A percentile compares a stretch with the other conserved stretches of the same genome.
Evolutionary conservation across 345 rosid species (phyloP).

Genomic region (Psidium guajava): DNA sequence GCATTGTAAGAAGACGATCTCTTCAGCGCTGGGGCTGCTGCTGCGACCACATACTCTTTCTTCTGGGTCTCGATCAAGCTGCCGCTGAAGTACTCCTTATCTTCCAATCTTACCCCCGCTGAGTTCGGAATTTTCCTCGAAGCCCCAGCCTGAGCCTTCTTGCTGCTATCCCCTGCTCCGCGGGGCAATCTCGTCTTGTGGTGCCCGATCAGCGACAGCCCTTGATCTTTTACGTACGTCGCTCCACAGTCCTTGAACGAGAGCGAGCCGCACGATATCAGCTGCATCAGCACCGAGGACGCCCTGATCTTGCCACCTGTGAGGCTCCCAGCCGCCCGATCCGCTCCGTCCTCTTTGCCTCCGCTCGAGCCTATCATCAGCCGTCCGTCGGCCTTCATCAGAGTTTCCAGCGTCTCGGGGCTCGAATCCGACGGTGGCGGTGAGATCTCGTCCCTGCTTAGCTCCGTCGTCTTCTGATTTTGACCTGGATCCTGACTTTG

Average conservation of each 20-base stretch:
- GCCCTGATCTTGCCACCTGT: slow-evolving; percentile 62
- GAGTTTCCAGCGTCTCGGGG: slow-evolving; percentile 74
- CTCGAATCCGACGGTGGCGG: slow-evolving; percentile 99
- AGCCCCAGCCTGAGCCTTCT: slow-evolving; percentile 14
- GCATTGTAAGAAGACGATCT: slow-evolving; percentile 81
- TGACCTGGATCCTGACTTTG: background rate
- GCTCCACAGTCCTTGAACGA: slow-evolving; percentile 72
- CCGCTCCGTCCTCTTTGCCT: slow-evolving; percentile 15
- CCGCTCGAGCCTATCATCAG: slow-evolving; percentile 17
- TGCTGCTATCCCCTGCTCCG: slow-evolving; percentile 25
- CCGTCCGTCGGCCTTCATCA: slow-evolving; percentile 78
- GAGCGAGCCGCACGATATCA: slow-evolving; percentile 83
- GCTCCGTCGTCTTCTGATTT: slow-evolving; percentile 40
- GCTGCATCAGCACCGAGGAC: slow-evolving; percentile 83
- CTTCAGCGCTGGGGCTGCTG: slow-evolving; percentile 33
- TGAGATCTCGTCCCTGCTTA: slow-evolving; percentile 66
- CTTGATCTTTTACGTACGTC: slow-evolving; percentile 48
- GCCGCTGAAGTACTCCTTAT: slow-evolving; percentile 87
- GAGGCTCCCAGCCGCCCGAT: slow-evolving; percentile 36
- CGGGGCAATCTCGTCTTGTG: slow-evolving; percentile 38
- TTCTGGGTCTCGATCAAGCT: slow-evolving; percentile 81
- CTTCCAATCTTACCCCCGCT: slow-evolving; percentile 57
- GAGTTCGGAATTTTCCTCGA: slow-evolving; percentile 22
- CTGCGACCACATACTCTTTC: slow-evolving; percentile 1
- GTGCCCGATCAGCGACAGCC: slow-evolving; percentile 39